Percentiles rank a stretch among this genome's conserved stretches.
Conservation (phyloP, 2,329 filamentous ascomycete species). For the Knufia fluminis region DNA sequence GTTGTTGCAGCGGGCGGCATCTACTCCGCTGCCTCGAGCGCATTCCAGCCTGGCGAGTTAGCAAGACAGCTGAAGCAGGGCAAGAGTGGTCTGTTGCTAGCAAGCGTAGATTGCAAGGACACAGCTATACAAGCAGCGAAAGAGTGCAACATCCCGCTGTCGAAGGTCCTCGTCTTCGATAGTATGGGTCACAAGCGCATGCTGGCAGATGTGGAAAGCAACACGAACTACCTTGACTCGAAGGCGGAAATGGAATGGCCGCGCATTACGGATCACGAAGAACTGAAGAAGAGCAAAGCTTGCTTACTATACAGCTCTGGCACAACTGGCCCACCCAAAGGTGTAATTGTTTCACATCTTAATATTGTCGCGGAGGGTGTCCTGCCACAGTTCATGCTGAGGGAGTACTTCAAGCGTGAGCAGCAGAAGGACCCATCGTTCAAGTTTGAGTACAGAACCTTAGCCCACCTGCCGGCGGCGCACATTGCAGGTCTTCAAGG, state of each 20-base stretch:
- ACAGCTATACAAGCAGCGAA: constrained; percentile 43
- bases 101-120: constrained; percentile 43
- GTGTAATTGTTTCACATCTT: constrained; percentile 24
- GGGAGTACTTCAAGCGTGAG: constrained; percentile 23
- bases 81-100: constrained; percentile 30
- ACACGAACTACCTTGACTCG: constrained; percentile 12
- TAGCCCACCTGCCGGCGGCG: constrained; percentile 39
- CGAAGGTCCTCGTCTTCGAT: constrained; percentile 44
- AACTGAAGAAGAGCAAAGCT: constrained; percentile 38
- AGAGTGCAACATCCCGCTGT: constrained; percentile 36
- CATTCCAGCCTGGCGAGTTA: constrained; percentile 18
- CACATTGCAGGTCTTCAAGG: constrained; percentile 42
- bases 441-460: constrained; percentile 28
- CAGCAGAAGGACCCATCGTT: constrained; percentile 25
- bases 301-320: constrained; percentile 28
- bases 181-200: constrained; percentile 32
- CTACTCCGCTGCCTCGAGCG: constrained; percentile 35
- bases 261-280: constrained; percentile 41
- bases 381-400: constrained; percentile 23
- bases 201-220: constrained; percentile 15
- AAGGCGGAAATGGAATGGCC: constrained; percentile 42
- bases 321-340: constrained; percentile 26
- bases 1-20: constrained; percentile 52
- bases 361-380: constrained; percentile 35
- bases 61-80: constrained; percentile 24